These are phyloP conservation scores for Nidularia sp. DNA, from an alignment of 768 basidiomycete genomes.

Conservation along the genomic window DNA sequence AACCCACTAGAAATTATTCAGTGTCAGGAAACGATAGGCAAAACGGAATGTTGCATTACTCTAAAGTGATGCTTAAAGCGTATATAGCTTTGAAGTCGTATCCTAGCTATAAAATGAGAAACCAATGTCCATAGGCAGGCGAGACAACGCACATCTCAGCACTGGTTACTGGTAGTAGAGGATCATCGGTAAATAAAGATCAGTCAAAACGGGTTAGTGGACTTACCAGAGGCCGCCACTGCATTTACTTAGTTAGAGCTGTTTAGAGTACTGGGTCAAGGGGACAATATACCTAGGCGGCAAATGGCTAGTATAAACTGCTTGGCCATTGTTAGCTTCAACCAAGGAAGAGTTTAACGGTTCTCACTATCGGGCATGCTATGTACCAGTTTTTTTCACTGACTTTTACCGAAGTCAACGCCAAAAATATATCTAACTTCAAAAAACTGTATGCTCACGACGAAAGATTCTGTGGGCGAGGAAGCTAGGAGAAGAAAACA, in stretches of 20 bases:
- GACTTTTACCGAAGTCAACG: constrained; percentile 8
- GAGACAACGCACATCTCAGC: constrained; percentile 16
- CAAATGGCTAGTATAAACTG: background rate
- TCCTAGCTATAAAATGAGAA: background rate
- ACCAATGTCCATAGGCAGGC: constrained; percentile 6
- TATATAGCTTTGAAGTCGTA: background rate
- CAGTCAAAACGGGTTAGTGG: background rate
- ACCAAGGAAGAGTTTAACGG: background rate
- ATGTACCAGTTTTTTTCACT: constrained; percentile 18
- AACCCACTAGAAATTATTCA: constrained; percentile 27
- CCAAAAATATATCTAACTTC: background rate
- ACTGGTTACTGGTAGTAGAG: constrained; percentile 10
- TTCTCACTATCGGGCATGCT: constrained; percentile 17
- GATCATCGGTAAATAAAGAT: background rate
- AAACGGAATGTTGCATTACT: constrained; percentile 6
- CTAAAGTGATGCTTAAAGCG: background rate
- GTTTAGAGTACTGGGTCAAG: background rate
- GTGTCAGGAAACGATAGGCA: background rate
- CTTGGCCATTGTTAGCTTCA: background rate
- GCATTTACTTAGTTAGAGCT: background rate
- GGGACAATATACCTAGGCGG: background rate
- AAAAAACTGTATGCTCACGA: background rate
- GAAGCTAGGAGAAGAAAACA: background rate
- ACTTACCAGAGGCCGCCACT: background rate
- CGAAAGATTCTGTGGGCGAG: background rate